A percentile compares a stretch with the other conserved stretches of the same genome.
These are phyloP conservation scores for Gyromitra esculenta DNA, from an alignment of 2,329 filamentous ascomycete genomes.

Conservation along the genomic window DNA sequence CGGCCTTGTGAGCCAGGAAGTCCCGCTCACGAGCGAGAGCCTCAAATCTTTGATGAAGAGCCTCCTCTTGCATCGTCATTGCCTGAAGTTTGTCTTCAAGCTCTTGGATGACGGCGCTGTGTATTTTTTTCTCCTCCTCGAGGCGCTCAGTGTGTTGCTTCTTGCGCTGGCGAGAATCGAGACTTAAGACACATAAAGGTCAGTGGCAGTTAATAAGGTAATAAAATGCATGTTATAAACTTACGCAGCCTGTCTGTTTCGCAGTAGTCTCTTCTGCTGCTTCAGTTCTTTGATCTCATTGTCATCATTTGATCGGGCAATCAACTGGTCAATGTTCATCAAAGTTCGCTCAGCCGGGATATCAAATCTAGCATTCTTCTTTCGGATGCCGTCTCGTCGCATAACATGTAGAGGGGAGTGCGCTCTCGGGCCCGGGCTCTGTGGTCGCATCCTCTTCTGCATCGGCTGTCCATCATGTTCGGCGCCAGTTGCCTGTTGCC, in stretches of 20 bases:
- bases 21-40: constrained; percentile 78
- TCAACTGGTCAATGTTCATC: constrained; percentile 92
- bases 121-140: constrained; percentile 96
- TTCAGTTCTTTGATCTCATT: constrained; percentile 97
- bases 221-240: constrained; percentile 61
- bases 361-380: constrained; percentile 98
- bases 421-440: constrained; percentile 75
- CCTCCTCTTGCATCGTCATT: constrained; percentile 71
- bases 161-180: constrained; percentile 96
- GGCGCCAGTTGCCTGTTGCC: constrained; percentile 62
- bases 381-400: constrained; percentile 87
- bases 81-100: constrained; percentile 80
- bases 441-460: constrained; percentile 72
- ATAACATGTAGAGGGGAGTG: constrained; percentile 76
- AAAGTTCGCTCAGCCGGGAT: constrained; percentile 94
- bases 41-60: constrained; percentile 65
- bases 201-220: constrained; percentile 25
- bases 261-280: constrained; percentile 92
- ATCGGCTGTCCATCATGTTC: constrained; percentile 59
- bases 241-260: constrained; percentile 97
- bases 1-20: constrained; percentile 77
- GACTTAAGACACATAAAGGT: constrained; percentile 64
- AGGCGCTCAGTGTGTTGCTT: constrained; percentile 97
- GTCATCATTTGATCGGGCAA: constrained; percentile 86
- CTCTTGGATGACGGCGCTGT: constrained; percentile 76